These are phyloP conservation scores for Thielaviopsis punctulata DNA, from an alignment of 2,329 filamentous ascomycete genomes.

Conservation along the genomic window DNA sequence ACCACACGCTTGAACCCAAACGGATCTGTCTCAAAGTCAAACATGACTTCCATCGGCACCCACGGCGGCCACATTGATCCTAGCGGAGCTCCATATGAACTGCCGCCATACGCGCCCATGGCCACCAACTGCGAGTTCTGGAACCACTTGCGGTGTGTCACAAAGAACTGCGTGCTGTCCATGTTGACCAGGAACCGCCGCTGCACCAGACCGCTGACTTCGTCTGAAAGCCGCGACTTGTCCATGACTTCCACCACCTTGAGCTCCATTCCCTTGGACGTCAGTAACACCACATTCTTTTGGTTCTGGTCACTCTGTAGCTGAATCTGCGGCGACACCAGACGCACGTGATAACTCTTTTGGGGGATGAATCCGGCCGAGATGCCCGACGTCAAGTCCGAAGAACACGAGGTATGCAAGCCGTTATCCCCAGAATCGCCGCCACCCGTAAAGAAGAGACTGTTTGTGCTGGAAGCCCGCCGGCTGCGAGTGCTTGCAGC, in stretches of 20 bases:
- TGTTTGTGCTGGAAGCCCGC: constrained; percentile 8
- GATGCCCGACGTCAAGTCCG: constrained; percentile 55
- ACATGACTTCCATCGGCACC: constrained; percentile 97
- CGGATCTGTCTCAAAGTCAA: constrained; percentile 81
- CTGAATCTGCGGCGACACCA: constrained; percentile 96
- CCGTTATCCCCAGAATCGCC: constrained; percentile 16
- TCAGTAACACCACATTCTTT: constrained; percentile 90
- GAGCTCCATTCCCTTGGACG: constrained; percentile 93
- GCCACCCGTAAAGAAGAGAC: constrained; percentile 5
- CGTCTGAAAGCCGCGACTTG: constrained; percentile 78
- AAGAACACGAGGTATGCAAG: constrained; percentile 18
- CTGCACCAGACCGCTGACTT: constrained; percentile 88
- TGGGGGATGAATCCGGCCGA: constrained; percentile 76
- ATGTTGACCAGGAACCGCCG: constrained; percentile 85
- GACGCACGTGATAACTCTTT: constrained; percentile 82
- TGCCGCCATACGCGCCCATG: constrained; percentile 64
- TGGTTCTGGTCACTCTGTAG: constrained; percentile 96
- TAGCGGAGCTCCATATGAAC: constrained; percentile 70
- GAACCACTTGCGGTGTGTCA: constrained; percentile 86
- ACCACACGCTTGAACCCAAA: constrained; percentile 98
- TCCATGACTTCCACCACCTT: constrained; percentile 98
- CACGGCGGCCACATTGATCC: constrained; percentile 92
- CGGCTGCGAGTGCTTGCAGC: too few relatives aligned
- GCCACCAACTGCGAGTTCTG: constrained; percentile 58
- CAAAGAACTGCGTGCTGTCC: constrained; percentile 97